Conservation (phyloP, 768 basidiomycete species). For the Chalciporus sphaerocephalus region DNA sequence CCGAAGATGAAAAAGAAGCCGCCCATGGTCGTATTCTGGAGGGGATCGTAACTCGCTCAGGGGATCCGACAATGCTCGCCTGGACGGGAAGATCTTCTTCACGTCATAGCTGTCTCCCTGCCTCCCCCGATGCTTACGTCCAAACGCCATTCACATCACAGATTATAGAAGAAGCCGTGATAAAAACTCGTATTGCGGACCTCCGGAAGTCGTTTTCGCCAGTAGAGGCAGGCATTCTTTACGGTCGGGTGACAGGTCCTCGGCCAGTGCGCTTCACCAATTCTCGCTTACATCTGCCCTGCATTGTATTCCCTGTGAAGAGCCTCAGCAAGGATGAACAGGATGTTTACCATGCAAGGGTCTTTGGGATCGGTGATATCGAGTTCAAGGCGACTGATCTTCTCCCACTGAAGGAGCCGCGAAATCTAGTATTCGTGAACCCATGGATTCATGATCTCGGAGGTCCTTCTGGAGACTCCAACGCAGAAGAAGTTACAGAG, state of each 20-base stretch:
- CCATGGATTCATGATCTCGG: conserved; percentile 9
- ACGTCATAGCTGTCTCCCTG: not conserved
- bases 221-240: not conserved
- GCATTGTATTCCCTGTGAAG: conserved; percentile 8
- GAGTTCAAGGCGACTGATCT: conserved; percentile 3
- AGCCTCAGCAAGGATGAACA: conserved; percentile 1
- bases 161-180: not conserved
- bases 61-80: not conserved
- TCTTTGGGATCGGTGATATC: conserved; percentile 6
- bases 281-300: not conserved
- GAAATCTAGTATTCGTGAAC: conserved; percentile 7
- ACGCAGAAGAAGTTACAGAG: conserved; percentile 6
- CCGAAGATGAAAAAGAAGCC: not conserved
- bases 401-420: conserved; percentile 1
- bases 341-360: conserved; percentile 4
- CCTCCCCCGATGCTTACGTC: not conserved
- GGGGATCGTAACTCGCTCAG: not conserved
- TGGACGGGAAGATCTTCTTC: not conserved
- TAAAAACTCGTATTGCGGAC: not conserved
- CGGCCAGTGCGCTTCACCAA: not conserved
- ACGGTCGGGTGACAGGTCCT: not conserved
- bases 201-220: not conserved
- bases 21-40: not conserved
- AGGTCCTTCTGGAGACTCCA: not conserved
- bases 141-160: not conserved